These are phyloP conservation scores for Coniochaeta prunicola DNA, from an alignment of 2,329 filamentous ascomycete genomes.

Conservation along the genomic window DNA sequence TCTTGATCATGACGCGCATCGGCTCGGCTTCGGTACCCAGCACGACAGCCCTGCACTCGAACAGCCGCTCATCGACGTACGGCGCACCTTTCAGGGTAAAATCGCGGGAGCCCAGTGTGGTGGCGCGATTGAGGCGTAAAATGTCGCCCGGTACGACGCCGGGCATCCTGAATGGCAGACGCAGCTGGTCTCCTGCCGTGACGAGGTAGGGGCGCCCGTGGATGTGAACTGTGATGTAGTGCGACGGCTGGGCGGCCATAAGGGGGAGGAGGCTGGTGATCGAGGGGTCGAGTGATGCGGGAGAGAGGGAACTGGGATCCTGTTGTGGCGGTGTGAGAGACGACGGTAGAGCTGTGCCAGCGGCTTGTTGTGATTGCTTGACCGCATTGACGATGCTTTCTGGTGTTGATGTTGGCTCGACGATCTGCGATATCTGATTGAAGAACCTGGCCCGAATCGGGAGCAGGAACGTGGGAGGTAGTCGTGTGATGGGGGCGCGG, in stretches of 20 bases:
- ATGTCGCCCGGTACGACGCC: slow-evolving; percentile 74
- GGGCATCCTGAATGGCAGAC: slow-evolving; percentile 74
- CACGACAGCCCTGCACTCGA: slow-evolving; percentile 78
- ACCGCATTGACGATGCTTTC: slow-evolving; percentile 5
- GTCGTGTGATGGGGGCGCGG: slow-evolving; percentile 33
- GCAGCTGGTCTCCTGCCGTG: slow-evolving; percentile 66
- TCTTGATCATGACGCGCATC: slow-evolving; percentile 71
- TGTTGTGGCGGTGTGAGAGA: slow-evolving; percentile 3
- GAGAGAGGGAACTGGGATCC: slow-evolving; percentile 14
- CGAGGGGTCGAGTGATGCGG: slow-evolving; percentile 41
- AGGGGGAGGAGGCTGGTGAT: slow-evolving; percentile 60
- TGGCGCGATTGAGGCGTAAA: slow-evolving; percentile 80
- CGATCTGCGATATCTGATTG: slow-evolving; percentile 42
- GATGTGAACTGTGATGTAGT: slow-evolving; percentile 76
- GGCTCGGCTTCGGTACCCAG: slow-evolving; percentile 79
- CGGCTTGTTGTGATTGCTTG: slow-evolving; percentile 9
- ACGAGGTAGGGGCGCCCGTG: slow-evolving; percentile 75
- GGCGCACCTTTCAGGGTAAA: slow-evolving; percentile 78
- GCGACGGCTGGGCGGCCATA: slow-evolving; percentile 62
- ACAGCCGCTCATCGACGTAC: slow-evolving; percentile 78
- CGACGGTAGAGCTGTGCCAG: slow-evolving; percentile 6
- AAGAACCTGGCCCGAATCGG: slow-evolving; percentile 41
- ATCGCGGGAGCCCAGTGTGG: slow-evolving; percentile 75
- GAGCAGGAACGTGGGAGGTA: slow-evolving; percentile 45
- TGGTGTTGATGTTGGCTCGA: slow-evolving; percentile 27